Percentiles rank a stretch among this genome's conserved stretches.
Evolutionary conservation across 2,329 filamentous ascomycete genomes (phyloP).

Genomic region (Cyphellophora europaea): DNA sequence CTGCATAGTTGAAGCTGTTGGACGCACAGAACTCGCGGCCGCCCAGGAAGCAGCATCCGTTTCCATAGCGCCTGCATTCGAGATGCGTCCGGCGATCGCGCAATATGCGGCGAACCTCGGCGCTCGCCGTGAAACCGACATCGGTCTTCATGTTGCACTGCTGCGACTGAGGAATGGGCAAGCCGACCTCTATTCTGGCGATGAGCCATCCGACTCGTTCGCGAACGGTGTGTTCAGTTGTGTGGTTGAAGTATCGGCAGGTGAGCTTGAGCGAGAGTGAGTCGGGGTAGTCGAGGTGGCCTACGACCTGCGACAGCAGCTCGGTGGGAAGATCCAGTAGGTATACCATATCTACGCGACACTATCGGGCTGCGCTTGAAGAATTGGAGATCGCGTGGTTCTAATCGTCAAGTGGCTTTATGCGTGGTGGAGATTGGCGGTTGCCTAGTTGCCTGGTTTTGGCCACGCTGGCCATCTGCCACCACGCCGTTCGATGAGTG

Average conservation of each 20-base stretch:
- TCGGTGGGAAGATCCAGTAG: no score
- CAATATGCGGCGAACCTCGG: background rate
- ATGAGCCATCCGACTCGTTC: background rate
- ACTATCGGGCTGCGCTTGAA: no score
- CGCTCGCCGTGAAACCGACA: background rate
- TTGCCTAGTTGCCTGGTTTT: no score
- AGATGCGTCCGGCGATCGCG: background rate
- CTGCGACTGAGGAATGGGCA: background rate
- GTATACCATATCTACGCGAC: no score
- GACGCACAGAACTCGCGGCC: no score
- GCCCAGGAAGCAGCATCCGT: background rate
- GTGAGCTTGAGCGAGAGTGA: background rate
- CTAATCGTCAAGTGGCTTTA: no score
- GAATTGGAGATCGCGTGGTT: no score
- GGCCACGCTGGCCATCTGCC: no score
- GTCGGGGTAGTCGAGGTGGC: background rate
- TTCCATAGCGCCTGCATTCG: background rate
- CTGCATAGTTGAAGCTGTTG: no score
- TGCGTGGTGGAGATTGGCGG: no score
- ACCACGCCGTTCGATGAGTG: no score
- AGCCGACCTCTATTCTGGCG: background rate
- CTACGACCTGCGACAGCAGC: background rate
- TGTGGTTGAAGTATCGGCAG: background rate
- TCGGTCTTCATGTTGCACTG: background rate
- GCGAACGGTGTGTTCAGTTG: background rate